Percentiles rank a stretch among this genome's conserved stretches.
Evolutionary conservation across 2,329 filamentous ascomycete genomes (phyloP).

Genomic region (Talaromyces verruculosus): DNA sequence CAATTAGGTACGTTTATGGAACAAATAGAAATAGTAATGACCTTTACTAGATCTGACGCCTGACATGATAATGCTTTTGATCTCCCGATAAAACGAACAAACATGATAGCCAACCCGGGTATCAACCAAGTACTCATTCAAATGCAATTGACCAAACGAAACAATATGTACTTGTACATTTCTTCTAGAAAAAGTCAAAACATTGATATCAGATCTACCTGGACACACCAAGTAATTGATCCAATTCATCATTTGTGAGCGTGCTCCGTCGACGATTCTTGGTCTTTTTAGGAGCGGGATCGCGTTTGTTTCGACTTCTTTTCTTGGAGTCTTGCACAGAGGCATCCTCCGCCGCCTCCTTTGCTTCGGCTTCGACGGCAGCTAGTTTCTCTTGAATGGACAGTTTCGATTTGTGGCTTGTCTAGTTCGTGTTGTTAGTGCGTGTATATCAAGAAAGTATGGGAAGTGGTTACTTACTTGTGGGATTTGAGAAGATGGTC

Average conservation of each 20-base stretch:
- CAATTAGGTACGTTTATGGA: neutral
- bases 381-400: constrained; percentile 47
- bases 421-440: constrained; percentile 13
- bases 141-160: constrained; percentile 13
- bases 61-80: neutral
- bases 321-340: constrained; percentile 29
- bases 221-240: constrained; percentile 38
- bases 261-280: constrained; percentile 41
- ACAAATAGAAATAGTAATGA: neutral
- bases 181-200: neutral
- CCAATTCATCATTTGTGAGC: constrained; percentile 47
- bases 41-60: neutral
- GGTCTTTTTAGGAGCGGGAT: constrained; percentile 28
- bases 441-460: neutral
- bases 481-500: constrained; percentile 31
- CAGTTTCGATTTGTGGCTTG: constrained; percentile 27
- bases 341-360: constrained; percentile 29
- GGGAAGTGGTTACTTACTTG: constrained; percentile 30
- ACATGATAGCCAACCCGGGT: constrained; percentile 13
- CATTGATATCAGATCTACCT: neutral
- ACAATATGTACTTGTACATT: neutral
- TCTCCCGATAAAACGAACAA: neutral
- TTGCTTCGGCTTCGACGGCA: constrained; percentile 45
- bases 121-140: constrained; percentile 19
- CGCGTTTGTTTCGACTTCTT: constrained; percentile 17